These are phyloP conservation scores for Fusarium clavum DNA, from an alignment of 2,329 filamentous ascomycete species.

Conservation along the genomic window DNA sequence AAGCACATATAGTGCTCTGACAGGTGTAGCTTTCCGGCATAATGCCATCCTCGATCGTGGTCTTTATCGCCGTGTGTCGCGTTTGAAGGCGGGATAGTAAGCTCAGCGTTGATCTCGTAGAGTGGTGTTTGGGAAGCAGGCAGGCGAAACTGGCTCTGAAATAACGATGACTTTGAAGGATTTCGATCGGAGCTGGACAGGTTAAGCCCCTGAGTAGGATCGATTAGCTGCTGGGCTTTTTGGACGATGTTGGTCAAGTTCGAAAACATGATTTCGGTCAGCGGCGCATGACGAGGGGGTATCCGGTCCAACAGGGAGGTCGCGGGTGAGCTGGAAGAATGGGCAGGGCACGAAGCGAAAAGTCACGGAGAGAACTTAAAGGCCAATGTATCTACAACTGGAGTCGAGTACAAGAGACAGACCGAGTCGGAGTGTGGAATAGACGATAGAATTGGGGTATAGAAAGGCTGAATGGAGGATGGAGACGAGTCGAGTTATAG, in stretches of 20 bases:
- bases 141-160: constrained; percentile 96
- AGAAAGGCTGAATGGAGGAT: constrained; percentile 26
- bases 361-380: neutral
- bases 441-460: constrained; percentile 17
- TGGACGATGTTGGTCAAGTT: constrained; percentile 84
- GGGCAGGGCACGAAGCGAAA: neutral
- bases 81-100: constrained; percentile 84
- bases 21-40: constrained; percentile 91
- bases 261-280: constrained; percentile 66
- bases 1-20: constrained; percentile 97
- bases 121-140: constrained; percentile 92
- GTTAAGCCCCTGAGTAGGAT: constrained; percentile 82
- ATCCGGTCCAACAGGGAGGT: constrained; percentile 26
- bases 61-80: constrained; percentile 77
- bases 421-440: constrained; percentile 5
- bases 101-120: constrained; percentile 95
- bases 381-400: neutral
- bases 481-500: constrained; percentile 30
- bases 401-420: constrained; percentile 7
- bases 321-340: constrained; percentile 21
- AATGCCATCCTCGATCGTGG: constrained; percentile 82
- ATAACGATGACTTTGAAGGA: constrained; percentile 91
- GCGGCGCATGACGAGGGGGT: constrained; percentile 54
- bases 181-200: constrained; percentile 80
- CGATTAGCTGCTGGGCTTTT: constrained; percentile 95